Percentiles rank a stretch among this genome's conserved stretches.
These are phyloP conservation scores for Epichloe gansuensis DNA, from an alignment of 2,329 filamentous ascomycete genomes.

Conservation along the genomic window DNA sequence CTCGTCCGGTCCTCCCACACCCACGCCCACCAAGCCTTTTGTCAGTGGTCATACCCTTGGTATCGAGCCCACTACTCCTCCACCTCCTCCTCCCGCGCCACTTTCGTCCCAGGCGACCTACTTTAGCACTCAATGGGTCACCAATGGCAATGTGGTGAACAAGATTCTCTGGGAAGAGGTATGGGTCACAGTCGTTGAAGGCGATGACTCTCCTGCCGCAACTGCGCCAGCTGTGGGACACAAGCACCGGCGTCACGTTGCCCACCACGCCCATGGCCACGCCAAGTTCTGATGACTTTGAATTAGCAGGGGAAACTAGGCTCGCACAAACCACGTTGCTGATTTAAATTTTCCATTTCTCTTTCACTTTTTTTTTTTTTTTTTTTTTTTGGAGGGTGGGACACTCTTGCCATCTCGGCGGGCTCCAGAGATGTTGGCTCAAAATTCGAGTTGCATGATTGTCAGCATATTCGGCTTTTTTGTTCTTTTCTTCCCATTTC, in stretches of 20 bases:
- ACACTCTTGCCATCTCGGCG: slow-evolving; percentile 20
- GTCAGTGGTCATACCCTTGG: not conserved
- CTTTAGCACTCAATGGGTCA: slow-evolving; percentile 41
- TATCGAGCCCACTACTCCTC: slow-evolving; percentile 6
- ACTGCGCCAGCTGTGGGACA: slow-evolving; percentile 11
- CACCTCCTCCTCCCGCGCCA: slow-evolving; percentile 7
- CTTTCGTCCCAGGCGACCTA: slow-evolving; percentile 18
- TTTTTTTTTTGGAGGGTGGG: slow-evolving; percentile 5
- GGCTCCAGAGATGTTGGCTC: slow-evolving; percentile 21
- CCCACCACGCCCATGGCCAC: slow-evolving; percentile 29
- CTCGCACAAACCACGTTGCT: slow-evolving; percentile 11
- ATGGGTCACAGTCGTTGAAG: slow-evolving; percentile 38
- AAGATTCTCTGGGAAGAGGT: slow-evolving; percentile 48
- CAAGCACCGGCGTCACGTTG: slow-evolving; percentile 17
- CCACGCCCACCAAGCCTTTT: not conserved
- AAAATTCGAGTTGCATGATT: slow-evolving; percentile 20
- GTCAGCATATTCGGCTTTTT: slow-evolving; percentile 22
- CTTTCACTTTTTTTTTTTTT: slow-evolving; percentile 5
- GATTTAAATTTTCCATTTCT: slow-evolving; percentile 3
- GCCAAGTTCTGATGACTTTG: slow-evolving; percentile 14
- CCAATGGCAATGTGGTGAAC: slow-evolving; percentile 35
- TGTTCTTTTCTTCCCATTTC: slow-evolving; percentile 7
- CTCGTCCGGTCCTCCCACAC: not conserved
- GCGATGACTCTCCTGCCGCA: slow-evolving; percentile 28
- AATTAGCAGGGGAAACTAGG: slow-evolving; percentile 4